phyloP scores from a whole-genome alignment of 2,329 filamentous ascomycete genomes.

The Zymoseptoria ardabiliae region DNA sequence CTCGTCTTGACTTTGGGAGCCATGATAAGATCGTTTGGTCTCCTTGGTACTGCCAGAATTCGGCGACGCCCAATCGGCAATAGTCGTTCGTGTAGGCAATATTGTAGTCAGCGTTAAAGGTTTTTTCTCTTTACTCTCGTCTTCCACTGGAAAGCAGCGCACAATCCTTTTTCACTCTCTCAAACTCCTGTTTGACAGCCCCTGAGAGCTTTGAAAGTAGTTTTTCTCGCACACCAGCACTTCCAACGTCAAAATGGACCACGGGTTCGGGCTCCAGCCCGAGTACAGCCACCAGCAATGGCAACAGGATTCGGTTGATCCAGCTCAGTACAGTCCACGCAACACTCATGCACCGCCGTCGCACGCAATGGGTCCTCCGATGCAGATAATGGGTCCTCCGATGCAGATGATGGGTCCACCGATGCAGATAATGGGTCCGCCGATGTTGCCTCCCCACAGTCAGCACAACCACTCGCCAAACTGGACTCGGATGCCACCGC shows the following conservation, averaged over 20 bases:
- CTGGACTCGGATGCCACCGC: neutral
- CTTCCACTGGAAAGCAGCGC: neutral
- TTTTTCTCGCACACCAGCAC: neutral
- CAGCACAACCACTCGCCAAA: too few species aligned
- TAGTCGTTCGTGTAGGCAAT: neutral
- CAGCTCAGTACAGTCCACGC: neutral
- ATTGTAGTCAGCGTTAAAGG: neutral
- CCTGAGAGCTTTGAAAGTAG: neutral
- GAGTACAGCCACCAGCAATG: neutral
- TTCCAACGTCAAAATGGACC: neutral
- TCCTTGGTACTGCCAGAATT: slow-evolving; percentile 1
- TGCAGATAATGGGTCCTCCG: too few species aligned
- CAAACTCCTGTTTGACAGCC: neutral
- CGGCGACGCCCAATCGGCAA: neutral
- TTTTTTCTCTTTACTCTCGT: neutral
- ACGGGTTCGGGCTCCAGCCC: too few species aligned
- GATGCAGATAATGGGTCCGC: too few species aligned
- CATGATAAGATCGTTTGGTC: slow-evolving; percentile 1
- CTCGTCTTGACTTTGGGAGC: slow-evolving; percentile 6
- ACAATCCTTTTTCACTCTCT: neutral
- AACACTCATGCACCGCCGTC: neutral
- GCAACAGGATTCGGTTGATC: neutral
- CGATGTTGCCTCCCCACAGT: too few species aligned
- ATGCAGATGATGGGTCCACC: neutral
- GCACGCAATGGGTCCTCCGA: neutral